phyloP scores from a whole-genome alignment of 2,329 filamentous ascomycete genomes.

The Monilinia laxa region DNA sequence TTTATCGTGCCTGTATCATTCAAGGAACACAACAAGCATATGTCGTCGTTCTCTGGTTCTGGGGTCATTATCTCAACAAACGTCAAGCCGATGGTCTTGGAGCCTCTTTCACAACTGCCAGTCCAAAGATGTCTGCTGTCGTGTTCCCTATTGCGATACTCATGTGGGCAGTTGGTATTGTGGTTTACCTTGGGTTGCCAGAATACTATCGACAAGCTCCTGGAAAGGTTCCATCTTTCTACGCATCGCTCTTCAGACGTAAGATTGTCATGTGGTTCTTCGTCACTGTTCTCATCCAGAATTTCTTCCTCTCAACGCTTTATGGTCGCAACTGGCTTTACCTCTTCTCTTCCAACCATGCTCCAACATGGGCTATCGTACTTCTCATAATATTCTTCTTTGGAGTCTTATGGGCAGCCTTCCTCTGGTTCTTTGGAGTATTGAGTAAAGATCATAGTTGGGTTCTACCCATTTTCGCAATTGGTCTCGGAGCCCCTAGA shows the following conservation, averaged over 20 bases:
- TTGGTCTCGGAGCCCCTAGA: constrained; percentile 63
- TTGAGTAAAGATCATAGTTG: constrained; percentile 62
- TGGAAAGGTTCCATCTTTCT: constrained; percentile 64
- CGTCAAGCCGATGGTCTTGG: constrained; percentile 21
- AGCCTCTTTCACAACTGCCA: constrained; percentile 46
- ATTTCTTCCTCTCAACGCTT: constrained; percentile 51
- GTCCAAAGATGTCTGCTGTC: constrained; percentile 48
- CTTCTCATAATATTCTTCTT: constrained; percentile 57
- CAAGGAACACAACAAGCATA: constrained; percentile 68
- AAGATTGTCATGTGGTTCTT: constrained; percentile 69
- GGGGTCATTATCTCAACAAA: constrained; percentile 51
- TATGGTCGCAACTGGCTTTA: constrained; percentile 67
- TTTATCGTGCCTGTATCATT: constrained; percentile 64
- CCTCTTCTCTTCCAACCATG: constrained; percentile 41
- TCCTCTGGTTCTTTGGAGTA: constrained; percentile 52
- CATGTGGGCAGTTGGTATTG: constrained; percentile 55
- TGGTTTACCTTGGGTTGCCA: constrained; percentile 61
- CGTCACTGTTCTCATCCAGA: constrained; percentile 51
- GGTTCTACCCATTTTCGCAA: constrained; percentile 66
- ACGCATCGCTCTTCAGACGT: constrained; percentile 58
- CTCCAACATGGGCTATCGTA: constrained; percentile 55
- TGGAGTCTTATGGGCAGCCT: constrained; percentile 53
- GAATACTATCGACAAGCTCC: constrained; percentile 65
- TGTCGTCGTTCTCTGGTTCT: constrained; percentile 64
- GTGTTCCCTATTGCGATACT: constrained; percentile 57